These are phyloP conservation scores for Lophiotrema nucula DNA, from an alignment of 495 filamentous ascomycete genomes.

Conservation along the genomic window DNA sequence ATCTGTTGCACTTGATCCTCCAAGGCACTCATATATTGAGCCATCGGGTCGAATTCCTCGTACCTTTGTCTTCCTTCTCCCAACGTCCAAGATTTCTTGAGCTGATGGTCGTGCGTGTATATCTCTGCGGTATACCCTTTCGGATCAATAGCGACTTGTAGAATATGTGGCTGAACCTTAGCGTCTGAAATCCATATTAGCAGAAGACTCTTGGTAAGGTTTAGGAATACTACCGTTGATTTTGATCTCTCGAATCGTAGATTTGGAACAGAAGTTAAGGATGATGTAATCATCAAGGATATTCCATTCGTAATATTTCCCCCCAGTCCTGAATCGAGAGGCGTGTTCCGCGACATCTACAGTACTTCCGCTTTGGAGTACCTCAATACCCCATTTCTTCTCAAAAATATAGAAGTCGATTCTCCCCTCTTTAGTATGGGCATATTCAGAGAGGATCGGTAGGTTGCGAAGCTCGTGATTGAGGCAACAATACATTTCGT, in stretches of 20 bases:
- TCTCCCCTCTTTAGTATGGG: conserved; percentile 9
- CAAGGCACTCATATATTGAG: neutral
- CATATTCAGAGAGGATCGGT: conserved; percentile 15
- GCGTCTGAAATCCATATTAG: neutral
- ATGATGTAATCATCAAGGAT: conserved; percentile 22
- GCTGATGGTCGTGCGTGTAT: neutral
- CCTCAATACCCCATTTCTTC: conserved; percentile 15
- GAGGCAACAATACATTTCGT: conserved; percentile 4
- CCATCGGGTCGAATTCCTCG: neutral
- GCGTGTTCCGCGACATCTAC: neutral
- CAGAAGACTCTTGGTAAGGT: neutral
- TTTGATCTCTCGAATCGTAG: conserved; percentile 4
- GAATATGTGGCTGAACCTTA: neutral
- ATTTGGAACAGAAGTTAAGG: conserved; percentile 21
- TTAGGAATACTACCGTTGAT: neutral
- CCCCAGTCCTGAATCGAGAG: conserved; percentile 6
- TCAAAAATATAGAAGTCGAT: conserved; percentile 13
- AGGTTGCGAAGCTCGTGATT: conserved; percentile 10
- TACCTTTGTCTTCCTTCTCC: neutral
- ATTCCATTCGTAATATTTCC: conserved; percentile 13
- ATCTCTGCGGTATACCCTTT: neutral
- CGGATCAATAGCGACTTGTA: neutral
- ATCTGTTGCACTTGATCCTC: neutral
- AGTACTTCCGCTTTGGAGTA: neutral
- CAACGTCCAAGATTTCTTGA: neutral